Conservation (phyloP, 306 rosid species). For the Begonia peltatifolia region DNA sequence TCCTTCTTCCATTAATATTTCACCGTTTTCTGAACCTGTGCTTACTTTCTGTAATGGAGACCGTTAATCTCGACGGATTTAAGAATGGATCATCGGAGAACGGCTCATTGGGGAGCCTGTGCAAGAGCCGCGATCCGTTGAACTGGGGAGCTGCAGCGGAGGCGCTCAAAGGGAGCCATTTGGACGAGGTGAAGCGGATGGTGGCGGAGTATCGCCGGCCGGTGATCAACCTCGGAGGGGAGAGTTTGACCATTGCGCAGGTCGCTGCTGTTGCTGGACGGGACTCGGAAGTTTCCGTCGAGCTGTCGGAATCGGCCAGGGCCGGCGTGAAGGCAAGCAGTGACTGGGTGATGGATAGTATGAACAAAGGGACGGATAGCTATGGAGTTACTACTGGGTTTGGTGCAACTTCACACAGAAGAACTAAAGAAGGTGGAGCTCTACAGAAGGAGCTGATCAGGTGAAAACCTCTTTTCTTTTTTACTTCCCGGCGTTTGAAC, state of each 20-base stretch:
- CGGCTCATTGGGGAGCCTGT: conserved; percentile 16
- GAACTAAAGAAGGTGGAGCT: conserved; percentile 85
- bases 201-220: conserved; percentile 59
- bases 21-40: not conserved
- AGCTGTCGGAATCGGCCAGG: conserved; percentile 50
- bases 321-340: conserved; percentile 83
- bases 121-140: conserved; percentile 40
- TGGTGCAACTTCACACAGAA: conserved; percentile 76
- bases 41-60: conserved; percentile 21
- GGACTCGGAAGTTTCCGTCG: conserved; percentile 33
- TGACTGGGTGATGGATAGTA: conserved; percentile 83
- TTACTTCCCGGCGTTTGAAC: too few species aligned
- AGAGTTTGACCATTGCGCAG: conserved; percentile 54
- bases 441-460: conserved; percentile 75
- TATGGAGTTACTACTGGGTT: conserved; percentile 94
- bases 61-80: conserved; percentile 2
- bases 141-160: conserved; percentile 62
- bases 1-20: not conserved
- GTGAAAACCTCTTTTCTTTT: conserved; percentile 11
- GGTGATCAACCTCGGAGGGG: conserved; percentile 47
- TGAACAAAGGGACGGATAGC: conserved; percentile 58
- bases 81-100: conserved; percentile 9
- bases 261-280: conserved; percentile 60
- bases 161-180: conserved; percentile 53
- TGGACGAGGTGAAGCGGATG: conserved; percentile 89